These are phyloP conservation scores for Lyophyllum semitale DNA, from an alignment of 768 basidiomycete genomes.

Conservation along the genomic window DNA sequence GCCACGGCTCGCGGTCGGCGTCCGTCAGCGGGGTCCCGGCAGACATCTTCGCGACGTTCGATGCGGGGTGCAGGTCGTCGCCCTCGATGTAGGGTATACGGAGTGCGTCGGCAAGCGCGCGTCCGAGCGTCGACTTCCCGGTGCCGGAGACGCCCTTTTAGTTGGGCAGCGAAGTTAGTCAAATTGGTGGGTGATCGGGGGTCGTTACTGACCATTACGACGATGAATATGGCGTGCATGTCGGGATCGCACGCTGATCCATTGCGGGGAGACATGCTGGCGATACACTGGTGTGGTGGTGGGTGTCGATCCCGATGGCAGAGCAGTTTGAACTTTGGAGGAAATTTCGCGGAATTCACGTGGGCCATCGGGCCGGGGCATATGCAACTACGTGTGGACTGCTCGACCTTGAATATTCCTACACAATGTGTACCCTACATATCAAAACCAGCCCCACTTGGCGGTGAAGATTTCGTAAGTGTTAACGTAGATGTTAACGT, in stretches of 20 bases:
- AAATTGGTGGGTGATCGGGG: not conserved
- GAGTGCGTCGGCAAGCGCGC: constrained; percentile 58
- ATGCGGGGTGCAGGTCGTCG: constrained; percentile 80
- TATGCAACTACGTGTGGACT: too few species aligned
- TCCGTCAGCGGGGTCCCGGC: constrained; percentile 76
- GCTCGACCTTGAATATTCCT: too few species aligned
- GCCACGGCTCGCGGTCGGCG: constrained; percentile 85
- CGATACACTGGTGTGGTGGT: not conserved
- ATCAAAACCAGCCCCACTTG: too few species aligned
- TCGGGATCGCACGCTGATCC: not conserved
- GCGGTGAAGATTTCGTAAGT: too few species aligned
- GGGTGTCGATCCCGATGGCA: too few species aligned
- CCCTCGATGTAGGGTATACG: constrained; percentile 84
- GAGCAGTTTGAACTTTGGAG: not conserved
- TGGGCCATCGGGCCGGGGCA: not conserved
- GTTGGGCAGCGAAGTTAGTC: not conserved
- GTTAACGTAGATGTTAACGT: too few species aligned
- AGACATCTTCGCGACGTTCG: constrained; percentile 89
- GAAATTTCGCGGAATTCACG: too few species aligned
- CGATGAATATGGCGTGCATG: constrained; percentile 15
- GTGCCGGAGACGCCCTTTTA: constrained; percentile 72
- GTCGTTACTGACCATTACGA: constrained; percentile 24
- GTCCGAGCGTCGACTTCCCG: constrained; percentile 73
- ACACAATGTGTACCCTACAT: too few species aligned
- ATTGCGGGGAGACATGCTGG: constrained; percentile 3